Percentiles rank a stretch among this genome's conserved stretches.
These are phyloP conservation scores for Mrakia blollopis DNA, from an alignment of 768 basidiomycete genomes.

Conservation along the genomic window DNA sequence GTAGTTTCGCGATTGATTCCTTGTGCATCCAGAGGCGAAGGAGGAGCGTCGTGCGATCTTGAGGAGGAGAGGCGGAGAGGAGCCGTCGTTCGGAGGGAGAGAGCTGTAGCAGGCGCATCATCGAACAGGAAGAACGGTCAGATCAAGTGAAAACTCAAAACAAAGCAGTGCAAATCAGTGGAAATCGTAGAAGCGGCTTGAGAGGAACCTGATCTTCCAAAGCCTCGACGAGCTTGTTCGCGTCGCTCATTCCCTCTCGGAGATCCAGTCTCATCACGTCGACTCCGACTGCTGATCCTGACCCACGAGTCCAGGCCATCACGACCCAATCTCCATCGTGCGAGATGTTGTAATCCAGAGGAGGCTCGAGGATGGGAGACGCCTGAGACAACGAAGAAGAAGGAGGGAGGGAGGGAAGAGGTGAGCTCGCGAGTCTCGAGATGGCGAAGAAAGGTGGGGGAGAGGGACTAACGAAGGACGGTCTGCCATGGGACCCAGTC, in stretches of 20 bases:
- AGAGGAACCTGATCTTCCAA: slow-evolving; percentile 60
- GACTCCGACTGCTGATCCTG: slow-evolving; percentile 52
- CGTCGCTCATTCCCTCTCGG: slow-evolving; percentile 56
- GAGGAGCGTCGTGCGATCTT: slow-evolving; percentile 49
- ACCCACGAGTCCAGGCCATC: slow-evolving; percentile 50
- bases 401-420: not conserved
- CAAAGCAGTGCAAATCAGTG: too few species aligned
- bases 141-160: too few species aligned
- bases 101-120: too few species aligned
- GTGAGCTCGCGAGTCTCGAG: not conserved
- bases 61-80: slow-evolving; percentile 48
- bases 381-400: not conserved
- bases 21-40: slow-evolving; percentile 87
- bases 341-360: slow-evolving; percentile 71
- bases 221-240: slow-evolving; percentile 56
- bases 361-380: slow-evolving; percentile 23
- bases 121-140: too few species aligned
- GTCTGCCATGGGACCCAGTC: not conserved
- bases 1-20: slow-evolving; percentile 84
- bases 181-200: too few species aligned
- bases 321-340: slow-evolving; percentile 71
- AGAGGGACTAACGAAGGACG: slow-evolving; percentile 1
- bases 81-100: slow-evolving; percentile 20
- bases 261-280: slow-evolving; percentile 75
- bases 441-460: not conserved